Conservation (phyloP, 164 flowering plant genomes). For the Berberis vulgaris region DNA sequence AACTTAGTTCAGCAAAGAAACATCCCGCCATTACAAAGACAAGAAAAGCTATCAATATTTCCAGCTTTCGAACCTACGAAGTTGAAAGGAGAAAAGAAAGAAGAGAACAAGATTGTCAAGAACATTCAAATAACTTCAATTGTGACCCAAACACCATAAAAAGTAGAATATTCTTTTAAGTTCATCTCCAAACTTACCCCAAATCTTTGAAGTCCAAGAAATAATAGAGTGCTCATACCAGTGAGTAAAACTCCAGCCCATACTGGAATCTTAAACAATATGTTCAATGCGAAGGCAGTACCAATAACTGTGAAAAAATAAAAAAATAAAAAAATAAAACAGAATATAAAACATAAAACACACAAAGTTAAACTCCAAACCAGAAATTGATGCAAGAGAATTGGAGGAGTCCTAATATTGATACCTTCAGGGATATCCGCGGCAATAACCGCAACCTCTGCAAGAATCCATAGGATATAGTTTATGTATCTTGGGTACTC, state of each 20-base stretch:
- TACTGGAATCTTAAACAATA: conserved; percentile 64
- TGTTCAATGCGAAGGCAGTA: conserved; percentile 89
- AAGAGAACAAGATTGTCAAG: neutral
- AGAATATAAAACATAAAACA: too few relatives aligned
- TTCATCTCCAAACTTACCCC: conserved; percentile 7
- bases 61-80: conserved; percentile 71
- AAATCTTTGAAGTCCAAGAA: conserved; percentile 65
- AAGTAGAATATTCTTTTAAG: neutral
- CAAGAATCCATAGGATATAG: conserved; percentile 73
- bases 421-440: conserved; percentile 94
- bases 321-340: neutral
- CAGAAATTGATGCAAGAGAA: too few relatives aligned
- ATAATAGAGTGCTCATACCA: conserved; percentile 70
- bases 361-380: too few relatives aligned
- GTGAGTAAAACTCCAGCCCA: conserved; percentile 85
- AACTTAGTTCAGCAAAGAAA: conserved; percentile 79
- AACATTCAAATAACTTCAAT: too few relatives aligned
- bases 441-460: conserved; percentile 82
- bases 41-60: conserved; percentile 54
- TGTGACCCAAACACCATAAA: too few relatives aligned
- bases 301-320: conserved; percentile 59
- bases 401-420: neutral
- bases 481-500: conserved; percentile 54
- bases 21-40: conserved; percentile 86
- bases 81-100: neutral